phyloP scores from a whole-genome alignment of 768 basidiomycete species.

The Podaxis carcinomalis region DNA sequence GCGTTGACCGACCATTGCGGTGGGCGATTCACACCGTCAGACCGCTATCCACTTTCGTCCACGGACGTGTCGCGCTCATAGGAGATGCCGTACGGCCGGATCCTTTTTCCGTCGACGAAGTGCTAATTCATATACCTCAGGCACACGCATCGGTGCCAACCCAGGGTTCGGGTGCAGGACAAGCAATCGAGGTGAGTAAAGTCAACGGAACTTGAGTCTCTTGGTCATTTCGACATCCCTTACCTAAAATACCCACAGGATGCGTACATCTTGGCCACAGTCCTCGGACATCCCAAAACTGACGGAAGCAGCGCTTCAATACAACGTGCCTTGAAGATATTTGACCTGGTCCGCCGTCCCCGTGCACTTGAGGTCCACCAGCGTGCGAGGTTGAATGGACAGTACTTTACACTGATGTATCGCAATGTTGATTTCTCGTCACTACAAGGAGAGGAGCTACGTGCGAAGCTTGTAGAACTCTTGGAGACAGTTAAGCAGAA shows the following conservation, averaged over 20 bases:
- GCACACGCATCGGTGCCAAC: slow-evolving; percentile 53
- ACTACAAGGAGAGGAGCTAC: slow-evolving; percentile 22
- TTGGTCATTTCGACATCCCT: slow-evolving; percentile 18
- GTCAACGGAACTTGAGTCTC: slow-evolving; percentile 18
- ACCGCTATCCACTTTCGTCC: slow-evolving; percentile 46
- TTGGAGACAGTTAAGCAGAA: slow-evolving; percentile 39
- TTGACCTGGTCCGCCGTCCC: slow-evolving; percentile 48
- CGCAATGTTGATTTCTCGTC: slow-evolving; percentile 26
- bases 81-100: slow-evolving; percentile 43
- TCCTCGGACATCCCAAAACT: slow-evolving; percentile 43
- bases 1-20: slow-evolving; percentile 43
- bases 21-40: slow-evolving; percentile 64
- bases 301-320: slow-evolving; percentile 31
- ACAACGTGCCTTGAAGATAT: slow-evolving; percentile 34
- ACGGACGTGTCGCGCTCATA: slow-evolving; percentile 43
- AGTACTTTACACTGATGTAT: slow-evolving; percentile 34
- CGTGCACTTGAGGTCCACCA: slow-evolving; percentile 34
- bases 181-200: slow-evolving; percentile 46
- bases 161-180: slow-evolving; percentile 56
- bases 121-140: slow-evolving; percentile 19
- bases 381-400: slow-evolving; percentile 36
- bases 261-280: slow-evolving; percentile 39
- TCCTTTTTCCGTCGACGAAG: background rate
- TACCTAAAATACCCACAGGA: slow-evolving; percentile 32
- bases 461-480: slow-evolving; percentile 32